phyloP scores from a whole-genome alignment of 306 rosid species.

The Comarum palustre region DNA sequence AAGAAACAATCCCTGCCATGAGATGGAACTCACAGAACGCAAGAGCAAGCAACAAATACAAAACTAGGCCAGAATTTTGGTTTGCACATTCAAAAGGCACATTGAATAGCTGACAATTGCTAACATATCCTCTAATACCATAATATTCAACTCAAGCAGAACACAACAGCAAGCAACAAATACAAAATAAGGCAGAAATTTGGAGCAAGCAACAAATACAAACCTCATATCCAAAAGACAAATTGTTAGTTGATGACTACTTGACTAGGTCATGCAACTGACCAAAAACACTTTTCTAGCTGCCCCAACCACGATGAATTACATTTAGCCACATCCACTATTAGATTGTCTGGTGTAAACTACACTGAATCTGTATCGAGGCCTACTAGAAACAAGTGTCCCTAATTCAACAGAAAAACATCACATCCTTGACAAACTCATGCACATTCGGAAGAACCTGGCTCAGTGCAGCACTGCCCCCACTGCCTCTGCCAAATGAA shows the following conservation, averaged over 20 bases:
- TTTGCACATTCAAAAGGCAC: too few relatives aligned
- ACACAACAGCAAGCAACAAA: not conserved
- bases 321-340: too few relatives aligned
- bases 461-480: not conserved
- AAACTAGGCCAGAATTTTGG: too few relatives aligned
- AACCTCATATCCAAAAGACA: not conserved
- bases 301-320: not conserved
- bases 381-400: not conserved
- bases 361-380: not conserved
- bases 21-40: too few relatives aligned
- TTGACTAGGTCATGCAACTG: not conserved
- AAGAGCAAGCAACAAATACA: too few relatives aligned
- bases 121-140: too few relatives aligned
- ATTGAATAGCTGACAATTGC: too few relatives aligned
- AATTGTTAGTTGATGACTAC: not conserved
- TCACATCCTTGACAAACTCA: constrained; percentile 35
- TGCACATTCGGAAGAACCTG: constrained; percentile 1
- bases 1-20: too few relatives aligned
- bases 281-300: not conserved
- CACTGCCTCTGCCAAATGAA: not conserved
- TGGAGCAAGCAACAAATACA: too few relatives aligned
- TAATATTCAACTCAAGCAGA: not conserved
- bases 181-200: not conserved
- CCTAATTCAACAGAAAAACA: constrained; percentile 39
- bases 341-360: not conserved